Evolutionary conservation across 495 filamentous ascomycete species (phyloP).

Genomic region (Aspergillus egyptiacus): DNA sequence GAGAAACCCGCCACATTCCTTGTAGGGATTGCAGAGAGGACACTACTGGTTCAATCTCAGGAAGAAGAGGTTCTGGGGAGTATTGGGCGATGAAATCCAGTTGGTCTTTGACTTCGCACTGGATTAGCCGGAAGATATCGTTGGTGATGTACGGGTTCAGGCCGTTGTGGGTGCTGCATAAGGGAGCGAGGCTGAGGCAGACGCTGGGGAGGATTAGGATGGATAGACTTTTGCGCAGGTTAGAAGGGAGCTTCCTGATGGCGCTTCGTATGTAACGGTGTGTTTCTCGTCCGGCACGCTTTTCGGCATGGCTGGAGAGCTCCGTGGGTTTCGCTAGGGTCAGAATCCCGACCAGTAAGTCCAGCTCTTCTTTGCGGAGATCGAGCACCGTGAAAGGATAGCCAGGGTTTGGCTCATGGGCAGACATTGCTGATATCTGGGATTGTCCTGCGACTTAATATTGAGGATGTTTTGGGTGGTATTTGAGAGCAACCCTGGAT

Average conservation of each 20-base stretch:
- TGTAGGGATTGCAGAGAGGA: conserved; percentile 17
- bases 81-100: conserved; percentile 23
- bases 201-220: conserved; percentile 18
- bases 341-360: conserved; percentile 22
- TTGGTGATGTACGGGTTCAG: conserved; percentile 23
- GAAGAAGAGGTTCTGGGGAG: conserved; percentile 9
- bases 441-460: no score
- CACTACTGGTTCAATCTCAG: conserved; percentile 13
- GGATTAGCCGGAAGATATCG: conserved; percentile 20
- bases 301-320: background rate
- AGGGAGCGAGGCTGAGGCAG: conserved; percentile 6
- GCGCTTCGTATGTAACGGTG: conserved; percentile 2
- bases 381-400: conserved; percentile 19
- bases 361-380: conserved; percentile 19
- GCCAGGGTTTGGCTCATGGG: background rate
- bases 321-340: conserved; percentile 15
- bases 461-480: background rate
- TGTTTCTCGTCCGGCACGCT: background rate
- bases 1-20: conserved; percentile 29
- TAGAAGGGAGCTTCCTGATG: conserved; percentile 15
- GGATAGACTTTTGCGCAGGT: conserved; percentile 9
- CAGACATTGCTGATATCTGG: no score
- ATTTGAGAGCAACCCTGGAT: background rate
- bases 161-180: conserved; percentile 21
- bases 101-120: conserved; percentile 26